Percentiles rank a stretch among this genome's conserved stretches.
These are phyloP conservation scores for Juncus inflexus DNA, from an alignment of 176 grass and related monocot genomes.

Conservation along the genomic window DNA sequence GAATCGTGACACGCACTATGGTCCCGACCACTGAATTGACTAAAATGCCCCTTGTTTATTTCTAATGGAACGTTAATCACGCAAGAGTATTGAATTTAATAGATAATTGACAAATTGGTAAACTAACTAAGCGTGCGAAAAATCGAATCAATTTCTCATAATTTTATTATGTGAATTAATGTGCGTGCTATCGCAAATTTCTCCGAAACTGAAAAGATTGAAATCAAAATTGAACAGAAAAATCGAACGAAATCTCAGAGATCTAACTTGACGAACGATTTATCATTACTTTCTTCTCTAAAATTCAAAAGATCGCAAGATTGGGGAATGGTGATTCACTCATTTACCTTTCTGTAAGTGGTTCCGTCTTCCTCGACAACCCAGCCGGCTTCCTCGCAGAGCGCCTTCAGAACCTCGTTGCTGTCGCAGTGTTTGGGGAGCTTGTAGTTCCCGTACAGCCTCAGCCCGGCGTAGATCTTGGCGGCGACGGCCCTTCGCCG, in stretches of 20 bases:
- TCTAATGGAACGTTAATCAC: slow-evolving; percentile 6
- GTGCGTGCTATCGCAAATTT: background rate
- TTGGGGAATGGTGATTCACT: background rate
- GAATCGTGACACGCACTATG: background rate
- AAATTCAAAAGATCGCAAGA: background rate
- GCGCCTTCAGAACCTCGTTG: slow-evolving; percentile 27
- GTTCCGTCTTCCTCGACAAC: slow-evolving; percentile 24
- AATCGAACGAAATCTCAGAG: background rate
- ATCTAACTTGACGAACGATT: background rate
- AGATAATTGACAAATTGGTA: slow-evolving; percentile 1
- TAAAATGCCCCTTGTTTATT: background rate
- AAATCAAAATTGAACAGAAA: background rate
- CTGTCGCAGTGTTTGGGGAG: slow-evolving; percentile 24
- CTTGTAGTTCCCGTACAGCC: slow-evolving; percentile 19
- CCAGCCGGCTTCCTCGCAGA: slow-evolving; percentile 28
- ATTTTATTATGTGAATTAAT: too few relatives aligned
- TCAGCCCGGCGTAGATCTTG: slow-evolving; percentile 18
- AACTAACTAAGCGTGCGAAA: background rate
- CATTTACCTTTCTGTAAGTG: slow-evolving; percentile 11
- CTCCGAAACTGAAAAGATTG: background rate
- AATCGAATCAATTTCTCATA: too few relatives aligned
- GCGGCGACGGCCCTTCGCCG: background rate
- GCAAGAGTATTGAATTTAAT: background rate
- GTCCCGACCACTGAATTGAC: background rate
- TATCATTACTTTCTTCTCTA: too few relatives aligned